Percentiles rank a stretch among this genome's conserved stretches.
phyloP scores from a whole-genome alignment of 495 filamentous ascomycete species.

The Ascobolus immersus region DNA sequence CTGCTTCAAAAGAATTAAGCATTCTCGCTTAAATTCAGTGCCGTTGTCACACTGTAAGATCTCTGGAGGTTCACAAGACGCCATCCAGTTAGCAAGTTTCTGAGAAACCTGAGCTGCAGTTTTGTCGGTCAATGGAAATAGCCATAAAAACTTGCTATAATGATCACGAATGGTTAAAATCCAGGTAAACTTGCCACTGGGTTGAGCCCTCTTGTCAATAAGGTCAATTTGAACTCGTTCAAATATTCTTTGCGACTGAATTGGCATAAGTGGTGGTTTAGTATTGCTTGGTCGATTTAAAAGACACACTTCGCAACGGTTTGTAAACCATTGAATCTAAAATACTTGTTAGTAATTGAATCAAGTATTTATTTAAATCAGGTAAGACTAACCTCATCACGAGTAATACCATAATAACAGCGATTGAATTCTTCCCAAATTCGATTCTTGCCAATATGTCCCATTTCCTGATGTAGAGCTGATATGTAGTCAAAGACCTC shows the following conservation, averaged over 20 bases:
- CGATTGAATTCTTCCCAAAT: too few relatives aligned
- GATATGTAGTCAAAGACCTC: too few relatives aligned
- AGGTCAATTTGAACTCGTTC: slow-evolving; percentile 10
- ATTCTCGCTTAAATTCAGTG: slow-evolving; percentile 1
- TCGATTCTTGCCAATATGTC: too few relatives aligned
- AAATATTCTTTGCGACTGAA: slow-evolving; percentile 1
- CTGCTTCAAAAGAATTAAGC: neutral
- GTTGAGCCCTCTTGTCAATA: slow-evolving; percentile 6
- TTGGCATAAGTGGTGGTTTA: slow-evolving; percentile 2
- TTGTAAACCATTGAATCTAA: slow-evolving; percentile 3
- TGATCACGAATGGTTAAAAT: slow-evolving; percentile 9
- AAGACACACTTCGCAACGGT: slow-evolving; percentile 3
- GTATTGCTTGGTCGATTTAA: slow-evolving; percentile 1
- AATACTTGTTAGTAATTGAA: too few relatives aligned
- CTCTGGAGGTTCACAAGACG: neutral
- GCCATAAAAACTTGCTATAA: slow-evolving; percentile 4
- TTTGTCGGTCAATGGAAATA: neutral
- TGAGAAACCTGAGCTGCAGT: neutral
- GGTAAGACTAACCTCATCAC: too few relatives aligned
- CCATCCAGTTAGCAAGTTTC: neutral
- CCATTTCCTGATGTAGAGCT: too few relatives aligned
- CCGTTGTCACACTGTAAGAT: slow-evolving; percentile 2
- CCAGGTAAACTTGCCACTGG: slow-evolving; percentile 5
- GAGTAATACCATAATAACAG: too few relatives aligned
- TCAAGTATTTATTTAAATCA: too few relatives aligned